phyloP scores from a whole-genome alignment of 805 yeast genomes.

The Ogataea paraovalis region DNA sequence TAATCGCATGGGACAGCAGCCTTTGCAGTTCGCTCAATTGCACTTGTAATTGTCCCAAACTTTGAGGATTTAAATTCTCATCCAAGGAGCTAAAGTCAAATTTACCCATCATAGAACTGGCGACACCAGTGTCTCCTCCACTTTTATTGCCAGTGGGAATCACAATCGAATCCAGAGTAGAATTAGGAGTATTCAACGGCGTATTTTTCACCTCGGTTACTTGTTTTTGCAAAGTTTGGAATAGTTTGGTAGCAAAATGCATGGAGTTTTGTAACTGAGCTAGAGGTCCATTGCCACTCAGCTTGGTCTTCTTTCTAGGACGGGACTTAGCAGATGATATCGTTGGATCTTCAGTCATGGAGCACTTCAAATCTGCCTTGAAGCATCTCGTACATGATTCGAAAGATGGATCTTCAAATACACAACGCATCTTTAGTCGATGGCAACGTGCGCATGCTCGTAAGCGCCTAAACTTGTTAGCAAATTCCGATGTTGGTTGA shows the following conservation, averaged over 20 bases:
- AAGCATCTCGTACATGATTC: conserved; percentile 44
- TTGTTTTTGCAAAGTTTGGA: conserved; percentile 22
- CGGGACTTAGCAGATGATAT: conserved; percentile 36
- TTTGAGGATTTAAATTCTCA: conserved; percentile 19
- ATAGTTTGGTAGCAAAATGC: conserved; percentile 21
- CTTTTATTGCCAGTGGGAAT: neutral
- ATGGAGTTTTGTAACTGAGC: conserved; percentile 26
- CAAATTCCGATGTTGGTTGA: conserved; percentile 29
- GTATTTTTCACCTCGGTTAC: conserved; percentile 10
- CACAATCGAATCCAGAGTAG: conserved; percentile 4
- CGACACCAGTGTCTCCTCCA: neutral
- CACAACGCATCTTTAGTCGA: conserved; percentile 49
- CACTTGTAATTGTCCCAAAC: conserved; percentile 23
- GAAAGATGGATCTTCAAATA: conserved; percentile 42
- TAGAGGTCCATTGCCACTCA: conserved; percentile 25
- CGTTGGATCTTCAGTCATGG: conserved; percentile 51
- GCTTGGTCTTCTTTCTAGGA: conserved; percentile 29
- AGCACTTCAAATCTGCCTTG: conserved; percentile 41
- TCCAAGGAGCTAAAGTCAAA: conserved; percentile 7
- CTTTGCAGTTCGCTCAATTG: conserved; percentile 32
- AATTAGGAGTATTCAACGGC: conserved; percentile 5
- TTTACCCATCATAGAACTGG: neutral
- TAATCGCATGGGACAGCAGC: conserved; percentile 26
- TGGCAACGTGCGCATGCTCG: conserved; percentile 57
- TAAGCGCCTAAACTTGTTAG: conserved; percentile 41